phyloP scores from a whole-genome alignment of 73 alveolate species.

The Paramecium caudatum region DNA sequence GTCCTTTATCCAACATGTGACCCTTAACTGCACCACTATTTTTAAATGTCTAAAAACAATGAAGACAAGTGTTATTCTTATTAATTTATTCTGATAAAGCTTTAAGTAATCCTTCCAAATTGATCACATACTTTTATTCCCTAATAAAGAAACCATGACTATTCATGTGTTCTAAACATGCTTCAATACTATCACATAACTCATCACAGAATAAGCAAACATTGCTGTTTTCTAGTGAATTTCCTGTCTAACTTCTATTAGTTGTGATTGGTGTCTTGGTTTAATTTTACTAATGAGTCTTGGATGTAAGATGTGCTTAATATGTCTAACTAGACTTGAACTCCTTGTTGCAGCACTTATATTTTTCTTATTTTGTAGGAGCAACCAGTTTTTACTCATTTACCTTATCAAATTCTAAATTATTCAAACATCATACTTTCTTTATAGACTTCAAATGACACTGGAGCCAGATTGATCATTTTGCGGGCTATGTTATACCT shows the following conservation, averaged over 20 bases:
- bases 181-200: slow-evolving; percentile 6
- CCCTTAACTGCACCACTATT: neutral
- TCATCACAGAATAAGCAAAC: slow-evolving; percentile 65
- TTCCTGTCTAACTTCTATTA: slow-evolving; percentile 45
- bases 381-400: neutral
- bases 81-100: slow-evolving; percentile 58
- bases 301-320: slow-evolving; percentile 34
- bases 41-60: slow-evolving; percentile 57
- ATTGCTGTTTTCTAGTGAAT: neutral
- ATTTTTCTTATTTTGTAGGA: neutral
- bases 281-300: slow-evolving; percentile 23
- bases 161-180: slow-evolving; percentile 45
- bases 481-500: slow-evolving; percentile 61
- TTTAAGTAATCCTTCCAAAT: slow-evolving; percentile 47
- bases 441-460: slow-evolving; percentile 12
- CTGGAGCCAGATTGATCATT: slow-evolving; percentile 44
- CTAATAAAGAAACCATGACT: slow-evolving; percentile 60
- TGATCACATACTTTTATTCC: neutral
- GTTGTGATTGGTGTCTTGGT: neutral
- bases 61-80: slow-evolving; percentile 53
- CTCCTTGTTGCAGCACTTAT: slow-evolving; percentile 44
- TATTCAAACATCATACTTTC: slow-evolving; percentile 1
- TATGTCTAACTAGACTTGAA: slow-evolving; percentile 53
- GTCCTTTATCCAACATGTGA: slow-evolving; percentile 58
- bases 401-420: slow-evolving; percentile 48